phyloP scores from a whole-genome alignment of 805 yeast genomes.

The Metschnikowia santaceciliae region DNA sequence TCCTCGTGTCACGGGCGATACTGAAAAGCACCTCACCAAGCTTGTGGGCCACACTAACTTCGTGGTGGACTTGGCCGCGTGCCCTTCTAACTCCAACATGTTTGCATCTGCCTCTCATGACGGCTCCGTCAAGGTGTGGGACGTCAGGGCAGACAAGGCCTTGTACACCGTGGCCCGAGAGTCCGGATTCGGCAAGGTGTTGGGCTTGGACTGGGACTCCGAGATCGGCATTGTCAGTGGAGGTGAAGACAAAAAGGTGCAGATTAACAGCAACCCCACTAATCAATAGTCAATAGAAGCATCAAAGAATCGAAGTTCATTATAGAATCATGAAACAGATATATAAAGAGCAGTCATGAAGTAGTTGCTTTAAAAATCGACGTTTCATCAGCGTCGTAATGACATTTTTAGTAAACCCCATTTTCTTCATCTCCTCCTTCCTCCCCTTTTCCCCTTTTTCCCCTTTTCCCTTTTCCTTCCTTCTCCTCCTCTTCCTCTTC shows the following conservation, averaged over 20 bases:
- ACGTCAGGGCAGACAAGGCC: constrained; percentile 77
- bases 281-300: too few species aligned
- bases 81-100: constrained; percentile 77
- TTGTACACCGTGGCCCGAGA: constrained; percentile 82
- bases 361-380: too few species aligned
- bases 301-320: background rate
- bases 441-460: too few species aligned
- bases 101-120: constrained; percentile 93
- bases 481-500: background rate
- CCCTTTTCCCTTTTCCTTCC: too few species aligned
- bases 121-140: constrained; percentile 95
- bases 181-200: constrained; percentile 59
- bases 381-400: too few species aligned
- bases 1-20: constrained; percentile 66
- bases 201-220: constrained; percentile 80
- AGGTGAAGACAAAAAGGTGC: constrained; percentile 91
- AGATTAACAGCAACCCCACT: constrained; percentile 52
- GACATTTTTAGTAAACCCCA: too few species aligned
- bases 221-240: constrained; percentile 85
- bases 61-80: constrained; percentile 71
- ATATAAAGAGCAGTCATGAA: too few species aligned
- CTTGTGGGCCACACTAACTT: constrained; percentile 88
- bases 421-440: too few species aligned
- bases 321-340: too few species aligned
- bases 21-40: constrained; percentile 63